Conservation (phyloP, 2,329 filamentous ascomycete genomes). For the Akanthomyces dipterigenus region DNA sequence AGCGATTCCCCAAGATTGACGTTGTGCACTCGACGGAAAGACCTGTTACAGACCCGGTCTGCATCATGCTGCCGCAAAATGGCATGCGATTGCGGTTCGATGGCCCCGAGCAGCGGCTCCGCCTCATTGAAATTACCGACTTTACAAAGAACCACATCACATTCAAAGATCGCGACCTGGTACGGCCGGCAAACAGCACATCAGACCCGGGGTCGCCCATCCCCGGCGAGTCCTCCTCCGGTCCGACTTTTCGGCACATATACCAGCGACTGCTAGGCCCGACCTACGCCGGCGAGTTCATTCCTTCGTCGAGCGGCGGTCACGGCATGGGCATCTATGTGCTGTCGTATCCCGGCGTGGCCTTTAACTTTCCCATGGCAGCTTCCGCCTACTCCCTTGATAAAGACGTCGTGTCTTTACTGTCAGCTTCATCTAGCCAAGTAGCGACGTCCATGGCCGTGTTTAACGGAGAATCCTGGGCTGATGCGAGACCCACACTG, state of each 20-base stretch:
- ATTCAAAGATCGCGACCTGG: constrained; percentile 73
- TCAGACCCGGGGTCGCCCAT: constrained; percentile 25
- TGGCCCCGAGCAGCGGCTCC: constrained; percentile 82
- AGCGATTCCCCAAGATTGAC: constrained; percentile 75
- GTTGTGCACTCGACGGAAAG: constrained; percentile 69
- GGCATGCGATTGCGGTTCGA: constrained; percentile 89
- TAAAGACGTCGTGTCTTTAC: constrained; percentile 77
- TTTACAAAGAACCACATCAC: constrained; percentile 79
- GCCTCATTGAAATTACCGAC: constrained; percentile 84
- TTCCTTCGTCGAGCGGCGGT: constrained; percentile 50
- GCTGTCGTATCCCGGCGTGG: constrained; percentile 88
- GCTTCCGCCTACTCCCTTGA: constrained; percentile 65
- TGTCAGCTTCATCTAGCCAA: constrained; percentile 71
- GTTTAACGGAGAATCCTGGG: constrained; percentile 87
- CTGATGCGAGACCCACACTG: constrained; percentile 67
- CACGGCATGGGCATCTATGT: constrained; percentile 69
- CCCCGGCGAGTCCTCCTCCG: constrained; percentile 32
- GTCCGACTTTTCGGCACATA: constrained; percentile 79
- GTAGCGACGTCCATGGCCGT: constrained; percentile 83
- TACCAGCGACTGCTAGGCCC: constrained; percentile 92
- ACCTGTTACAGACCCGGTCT: constrained; percentile 68
- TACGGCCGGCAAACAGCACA: constrained; percentile 50
- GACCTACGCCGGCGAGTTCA: constrained; percentile 89
- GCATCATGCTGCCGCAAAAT: constrained; percentile 73
- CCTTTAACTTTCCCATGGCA: constrained; percentile 81